These are phyloP conservation scores for Claviceps maximensis DNA, from an alignment of 2,329 filamentous ascomycete species.

Conservation along the genomic window DNA sequence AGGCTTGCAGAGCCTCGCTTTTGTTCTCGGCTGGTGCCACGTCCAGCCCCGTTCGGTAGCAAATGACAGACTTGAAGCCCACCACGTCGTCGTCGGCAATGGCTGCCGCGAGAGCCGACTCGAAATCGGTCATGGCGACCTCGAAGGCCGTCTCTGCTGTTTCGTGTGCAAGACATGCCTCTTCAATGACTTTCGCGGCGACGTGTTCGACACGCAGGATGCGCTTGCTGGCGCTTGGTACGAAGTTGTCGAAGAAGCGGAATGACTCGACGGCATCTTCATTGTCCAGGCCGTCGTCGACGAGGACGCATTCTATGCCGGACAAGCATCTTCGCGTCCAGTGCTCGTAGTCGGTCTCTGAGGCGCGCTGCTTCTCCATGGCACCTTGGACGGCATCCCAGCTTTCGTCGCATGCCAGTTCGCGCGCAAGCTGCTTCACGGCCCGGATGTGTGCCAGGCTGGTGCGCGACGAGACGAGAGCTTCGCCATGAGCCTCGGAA, in stretches of 20 bases:
- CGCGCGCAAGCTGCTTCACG: constrained; percentile 50
- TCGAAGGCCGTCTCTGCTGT: constrained; percentile 14
- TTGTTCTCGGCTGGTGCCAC: constrained; percentile 34
- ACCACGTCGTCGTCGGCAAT: constrained; percentile 55
- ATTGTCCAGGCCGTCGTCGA: constrained; percentile 62
- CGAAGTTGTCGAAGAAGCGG: constrained; percentile 53
- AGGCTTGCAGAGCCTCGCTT: constrained; percentile 25
- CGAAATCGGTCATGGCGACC: constrained; percentile 23
- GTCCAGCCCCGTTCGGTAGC: constrained; percentile 63
- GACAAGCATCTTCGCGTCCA: constrained; percentile 53
- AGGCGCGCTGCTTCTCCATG: constrained; percentile 26
- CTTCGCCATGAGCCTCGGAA: constrained; percentile 59
- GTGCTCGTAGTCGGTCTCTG: constrained; percentile 31
- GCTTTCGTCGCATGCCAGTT: constrained; percentile 50
- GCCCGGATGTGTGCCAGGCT: constrained; percentile 59
- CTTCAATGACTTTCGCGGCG: constrained; percentile 47
- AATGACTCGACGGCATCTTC: constrained; percentile 44
- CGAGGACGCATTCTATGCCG: constrained; percentile 59
- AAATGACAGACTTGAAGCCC: constrained; percentile 74
- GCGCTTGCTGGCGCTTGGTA: constrained; percentile 49
- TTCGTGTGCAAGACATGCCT: constrained; percentile 23
- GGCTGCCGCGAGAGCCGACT: constrained; percentile 36
- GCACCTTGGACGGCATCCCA: constrained; percentile 41
- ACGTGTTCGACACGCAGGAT: constrained; percentile 69
- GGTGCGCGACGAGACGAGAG: constrained; percentile 46